Evolutionary conservation across 2,329 filamentous ascomycete species (phyloP).

Genomic region (Coleophoma cylindrospora): DNA sequence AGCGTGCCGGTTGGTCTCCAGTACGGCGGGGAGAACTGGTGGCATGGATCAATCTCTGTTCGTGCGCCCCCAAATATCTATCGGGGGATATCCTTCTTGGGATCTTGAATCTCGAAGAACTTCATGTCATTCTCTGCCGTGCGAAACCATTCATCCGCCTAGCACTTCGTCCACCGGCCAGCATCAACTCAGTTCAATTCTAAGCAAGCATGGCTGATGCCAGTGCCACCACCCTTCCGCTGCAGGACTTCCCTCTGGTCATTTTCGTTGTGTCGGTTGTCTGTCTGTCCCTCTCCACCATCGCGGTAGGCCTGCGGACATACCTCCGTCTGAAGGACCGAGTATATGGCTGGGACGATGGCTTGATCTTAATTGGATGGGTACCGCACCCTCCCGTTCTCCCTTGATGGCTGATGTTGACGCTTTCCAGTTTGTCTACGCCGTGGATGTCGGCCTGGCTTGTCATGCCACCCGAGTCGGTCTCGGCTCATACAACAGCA

Average conservation of each 20-base stretch:
- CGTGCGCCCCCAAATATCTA: too few species aligned
- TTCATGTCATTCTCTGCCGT: too few species aligned
- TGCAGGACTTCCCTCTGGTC: neutral
- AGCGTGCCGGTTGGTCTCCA: too few species aligned
- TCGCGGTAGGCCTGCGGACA: neutral
- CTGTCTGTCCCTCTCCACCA: neutral
- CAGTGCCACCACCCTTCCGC: neutral
- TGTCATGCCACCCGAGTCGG: constrained; percentile 13
- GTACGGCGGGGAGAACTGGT: too few species aligned
- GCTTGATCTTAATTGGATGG: neutral
- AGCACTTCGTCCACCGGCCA: neutral
- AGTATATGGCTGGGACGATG: neutral
- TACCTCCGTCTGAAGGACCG: neutral
- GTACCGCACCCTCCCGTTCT: neutral
- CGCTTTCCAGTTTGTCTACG: neutral
- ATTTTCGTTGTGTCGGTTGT: neutral
- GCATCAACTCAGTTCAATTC: neutral
- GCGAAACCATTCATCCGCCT: neutral
- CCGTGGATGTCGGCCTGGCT: constrained; percentile 9
- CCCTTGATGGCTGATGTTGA: neutral
- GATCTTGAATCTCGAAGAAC: too few species aligned
- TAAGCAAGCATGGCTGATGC: neutral
- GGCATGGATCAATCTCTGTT: too few species aligned
- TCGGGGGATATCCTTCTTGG: too few species aligned
- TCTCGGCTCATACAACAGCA: constrained; percentile 11